Evolutionary conservation across 345 rosid species (phyloP), one percentile per base, ranked within the genome.

Genomic region (Trapa bicornis): DNA sequence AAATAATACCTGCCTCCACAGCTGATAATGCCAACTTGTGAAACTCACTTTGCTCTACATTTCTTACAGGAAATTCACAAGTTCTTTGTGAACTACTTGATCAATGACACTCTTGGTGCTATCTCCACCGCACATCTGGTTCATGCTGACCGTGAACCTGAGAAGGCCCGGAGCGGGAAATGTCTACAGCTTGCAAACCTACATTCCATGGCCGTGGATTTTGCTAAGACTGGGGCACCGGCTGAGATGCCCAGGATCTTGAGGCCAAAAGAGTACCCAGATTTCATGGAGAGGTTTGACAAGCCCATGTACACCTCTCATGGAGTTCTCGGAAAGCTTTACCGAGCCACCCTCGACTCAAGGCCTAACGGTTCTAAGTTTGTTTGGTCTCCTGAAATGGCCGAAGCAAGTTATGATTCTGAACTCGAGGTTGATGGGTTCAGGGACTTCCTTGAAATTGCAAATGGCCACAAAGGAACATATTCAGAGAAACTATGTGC

Each of bases 191-290:
- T 93, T 76, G 99, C 99, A 17, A 74, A 70, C 66, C 97, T 93
- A 69, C 99, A 93, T 80, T 93, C 97, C 8, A 83, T 88, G 75
- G 96, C 96, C 39, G 99, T 93, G 22, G 99, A 93, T 78, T 93
- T 91, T 76, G 96, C 96, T 0, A 93, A 93, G 78, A 91, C 91
- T 0, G 97, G 99, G 47, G 95, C 91, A 13, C 95, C 97, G 1
- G 97, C 96, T 41, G 92, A 88, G 83, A 93, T 88, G 99, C 96
- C 97, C 5, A 74, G 65, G 72, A 70, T 71, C 41, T 80, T 91
- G 73, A 93, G 85, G 77, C 99, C 99, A 2, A 87, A 64, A 73
- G 91, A 83, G 65, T 91, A 83, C 75, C 97, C 97, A 10, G 99
- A 94, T 78, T 91, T 94, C 83, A 80, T 94, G 84, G 96, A 86